A percentile compares a stretch with the other conserved stretches of the same genome.
Conservation (phyloP, 495 filamentous ascomycete species). For the Neurospora sublineolata region DNA sequence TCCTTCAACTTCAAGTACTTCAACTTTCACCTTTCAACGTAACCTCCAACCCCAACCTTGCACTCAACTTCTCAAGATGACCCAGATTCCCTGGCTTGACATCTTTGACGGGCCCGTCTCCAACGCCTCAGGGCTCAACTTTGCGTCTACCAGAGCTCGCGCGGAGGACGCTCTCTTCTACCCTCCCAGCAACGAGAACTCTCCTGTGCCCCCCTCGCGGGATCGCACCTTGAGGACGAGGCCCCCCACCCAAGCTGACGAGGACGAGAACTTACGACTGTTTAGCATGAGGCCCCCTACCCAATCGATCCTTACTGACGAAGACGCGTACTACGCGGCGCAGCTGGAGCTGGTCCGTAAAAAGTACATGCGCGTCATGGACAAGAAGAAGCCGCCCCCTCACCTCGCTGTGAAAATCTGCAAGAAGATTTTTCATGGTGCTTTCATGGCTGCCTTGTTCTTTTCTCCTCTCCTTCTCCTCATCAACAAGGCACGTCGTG, state of each 20-base stretch:
- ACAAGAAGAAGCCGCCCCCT: background rate
- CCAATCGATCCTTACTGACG: background rate
- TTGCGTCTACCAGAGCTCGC: background rate
- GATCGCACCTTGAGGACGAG: background rate
- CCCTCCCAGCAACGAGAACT: background rate
- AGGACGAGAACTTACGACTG: background rate
- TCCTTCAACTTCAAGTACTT: background rate
- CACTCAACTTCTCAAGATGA: background rate
- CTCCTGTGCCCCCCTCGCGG: background rate
- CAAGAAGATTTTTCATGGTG: background rate
- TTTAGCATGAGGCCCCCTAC: background rate
- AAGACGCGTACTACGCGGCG: background rate
- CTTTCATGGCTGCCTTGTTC: background rate
- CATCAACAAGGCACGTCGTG: background rate
- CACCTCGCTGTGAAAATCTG: background rate
- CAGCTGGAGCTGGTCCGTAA: background rate
- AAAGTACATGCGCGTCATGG: background rate
- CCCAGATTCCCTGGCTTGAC: background rate
- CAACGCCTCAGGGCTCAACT: background rate
- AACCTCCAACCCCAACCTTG: background rate
- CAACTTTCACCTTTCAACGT: background rate
- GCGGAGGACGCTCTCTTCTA: background rate
- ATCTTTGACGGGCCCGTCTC: background rate
- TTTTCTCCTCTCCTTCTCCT: background rate
- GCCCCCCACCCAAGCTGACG: background rate